Conservation (phyloP, 257 asterid genomes). For the Anisodus tanguticus region DNA sequence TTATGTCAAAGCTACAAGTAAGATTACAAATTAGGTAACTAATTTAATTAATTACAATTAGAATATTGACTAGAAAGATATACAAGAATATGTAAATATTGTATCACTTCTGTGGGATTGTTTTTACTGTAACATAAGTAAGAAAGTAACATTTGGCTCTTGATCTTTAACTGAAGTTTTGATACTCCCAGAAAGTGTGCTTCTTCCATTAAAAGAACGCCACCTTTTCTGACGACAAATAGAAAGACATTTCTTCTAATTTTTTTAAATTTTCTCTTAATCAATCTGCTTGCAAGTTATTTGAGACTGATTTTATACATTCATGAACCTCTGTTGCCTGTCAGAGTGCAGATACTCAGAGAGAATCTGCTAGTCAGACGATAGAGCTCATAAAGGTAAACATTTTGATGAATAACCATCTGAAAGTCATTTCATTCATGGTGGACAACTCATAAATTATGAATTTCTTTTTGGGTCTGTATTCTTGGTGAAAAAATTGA, state of each 20-base stretch:
- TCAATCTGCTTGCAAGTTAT: background rate
- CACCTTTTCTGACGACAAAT: background rate
- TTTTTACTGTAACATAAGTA: background rate
- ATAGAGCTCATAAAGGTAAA: slow-evolving; percentile 96
- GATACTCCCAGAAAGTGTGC: background rate
- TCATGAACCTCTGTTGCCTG: background rate
- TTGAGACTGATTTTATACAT: slow-evolving; percentile 21
- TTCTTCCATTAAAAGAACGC: slow-evolving; percentile 18
- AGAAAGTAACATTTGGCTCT: slow-evolving; percentile 14
- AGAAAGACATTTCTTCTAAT: background rate
- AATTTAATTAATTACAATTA: too few species aligned
- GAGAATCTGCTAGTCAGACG: slow-evolving; percentile 97
- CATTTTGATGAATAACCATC: background rate
- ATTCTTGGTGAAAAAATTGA: slow-evolving; percentile 19
- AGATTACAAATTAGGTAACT: too few species aligned
- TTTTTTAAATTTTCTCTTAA: background rate
- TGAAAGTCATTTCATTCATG: background rate
- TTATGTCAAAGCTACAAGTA: too few species aligned
- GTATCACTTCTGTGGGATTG: background rate
- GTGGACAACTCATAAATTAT: background rate
- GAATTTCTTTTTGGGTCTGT: background rate
- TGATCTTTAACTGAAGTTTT: background rate
- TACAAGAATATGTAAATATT: too few species aligned
- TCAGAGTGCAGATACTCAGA: slow-evolving; percentile 99
- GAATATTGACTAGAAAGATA: too few species aligned